These are phyloP conservation scores for Umbilicaria muhlenbergii DNA, from an alignment of 495 filamentous ascomycete genomes.

Conservation along the genomic window DNA sequence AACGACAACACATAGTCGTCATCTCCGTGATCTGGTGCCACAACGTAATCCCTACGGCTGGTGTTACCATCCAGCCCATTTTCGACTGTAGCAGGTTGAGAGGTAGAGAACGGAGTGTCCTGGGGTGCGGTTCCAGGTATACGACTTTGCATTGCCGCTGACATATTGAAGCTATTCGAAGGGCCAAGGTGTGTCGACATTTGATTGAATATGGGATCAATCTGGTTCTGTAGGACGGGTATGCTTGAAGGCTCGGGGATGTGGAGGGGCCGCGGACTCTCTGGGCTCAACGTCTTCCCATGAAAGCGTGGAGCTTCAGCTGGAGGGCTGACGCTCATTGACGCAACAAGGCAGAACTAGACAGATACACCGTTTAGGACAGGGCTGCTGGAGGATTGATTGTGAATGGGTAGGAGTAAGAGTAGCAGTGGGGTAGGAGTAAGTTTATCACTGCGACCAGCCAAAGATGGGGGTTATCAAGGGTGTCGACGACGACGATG, in stretches of 20 bases:
- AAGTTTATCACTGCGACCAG: no score
- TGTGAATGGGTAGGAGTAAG: no score
- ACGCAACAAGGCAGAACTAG: slow-evolving; percentile 12
- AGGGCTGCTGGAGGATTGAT: neutral
- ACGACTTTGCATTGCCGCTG: no score
- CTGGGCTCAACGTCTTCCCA: slow-evolving; percentile 53
- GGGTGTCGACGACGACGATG: no score
- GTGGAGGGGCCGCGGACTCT: slow-evolving; percentile 56
- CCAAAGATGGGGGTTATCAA: no score
- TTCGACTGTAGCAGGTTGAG: neutral
- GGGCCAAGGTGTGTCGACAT: slow-evolving; percentile 34
- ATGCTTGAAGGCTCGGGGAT: slow-evolving; percentile 55
- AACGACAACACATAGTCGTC: slow-evolving; percentile 34
- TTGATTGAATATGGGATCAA: slow-evolving; percentile 57
- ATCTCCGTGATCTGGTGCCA: slow-evolving; percentile 15
- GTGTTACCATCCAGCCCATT: neutral
- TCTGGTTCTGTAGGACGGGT: slow-evolving; percentile 56
- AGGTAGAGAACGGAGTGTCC: neutral
- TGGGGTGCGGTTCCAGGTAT: slow-evolving; percentile 2
- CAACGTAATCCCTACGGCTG: neutral
- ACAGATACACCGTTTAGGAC: slow-evolving; percentile 1
- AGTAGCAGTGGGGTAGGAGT: no score
- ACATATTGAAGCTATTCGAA: no score
- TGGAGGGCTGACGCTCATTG: slow-evolving; percentile 48
- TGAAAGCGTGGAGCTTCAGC: slow-evolving; percentile 50